Evolutionary conservation across 202 grass and related monocot species (phyloP).

Genomic region (Dendrocalamus latiflorus): DNA sequence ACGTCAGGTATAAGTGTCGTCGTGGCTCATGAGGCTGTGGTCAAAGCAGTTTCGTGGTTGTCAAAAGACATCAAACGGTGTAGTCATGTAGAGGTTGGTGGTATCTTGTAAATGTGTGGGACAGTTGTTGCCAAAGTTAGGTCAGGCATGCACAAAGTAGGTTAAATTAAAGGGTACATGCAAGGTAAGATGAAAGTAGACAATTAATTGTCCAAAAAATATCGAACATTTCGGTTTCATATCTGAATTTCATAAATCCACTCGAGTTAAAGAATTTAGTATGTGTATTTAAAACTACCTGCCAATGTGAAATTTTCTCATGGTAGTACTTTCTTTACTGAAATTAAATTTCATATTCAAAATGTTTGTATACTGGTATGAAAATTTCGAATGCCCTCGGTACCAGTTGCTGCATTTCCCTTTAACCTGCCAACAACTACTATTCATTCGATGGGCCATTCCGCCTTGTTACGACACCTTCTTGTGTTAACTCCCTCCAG

Average conservation of each 20-base stretch:
- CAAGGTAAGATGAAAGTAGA: not conserved
- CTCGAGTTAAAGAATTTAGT: not conserved
- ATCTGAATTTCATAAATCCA: not conserved
- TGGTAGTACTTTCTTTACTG: not conserved
- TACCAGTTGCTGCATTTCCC: not conserved
- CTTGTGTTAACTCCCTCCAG: constrained; percentile 5
- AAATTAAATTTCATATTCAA: not conserved
- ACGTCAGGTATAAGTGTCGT: not conserved
- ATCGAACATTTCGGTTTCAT: not conserved
- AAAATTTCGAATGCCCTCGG: not conserved
- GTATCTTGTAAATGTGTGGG: constrained; percentile 20
- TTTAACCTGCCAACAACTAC: not conserved
- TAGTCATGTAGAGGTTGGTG: not conserved
- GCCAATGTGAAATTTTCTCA: not conserved
- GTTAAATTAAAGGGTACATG: constrained; percentile 34
- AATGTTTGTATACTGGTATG: not conserved
- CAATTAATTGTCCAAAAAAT: not conserved
- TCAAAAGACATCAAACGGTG: constrained; percentile 16
- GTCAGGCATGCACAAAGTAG: constrained; percentile 17
- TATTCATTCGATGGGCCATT: constrained; percentile 2
- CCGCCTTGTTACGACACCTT: not conserved
- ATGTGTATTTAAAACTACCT: not conserved
- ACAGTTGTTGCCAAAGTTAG: constrained; percentile 12
- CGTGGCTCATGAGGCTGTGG: not conserved
- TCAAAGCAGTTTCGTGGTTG: constrained; percentile 19